Evolutionary conservation across 164 flowering plant species (phyloP).

Genomic region (Akebia trifoliata): DNA sequence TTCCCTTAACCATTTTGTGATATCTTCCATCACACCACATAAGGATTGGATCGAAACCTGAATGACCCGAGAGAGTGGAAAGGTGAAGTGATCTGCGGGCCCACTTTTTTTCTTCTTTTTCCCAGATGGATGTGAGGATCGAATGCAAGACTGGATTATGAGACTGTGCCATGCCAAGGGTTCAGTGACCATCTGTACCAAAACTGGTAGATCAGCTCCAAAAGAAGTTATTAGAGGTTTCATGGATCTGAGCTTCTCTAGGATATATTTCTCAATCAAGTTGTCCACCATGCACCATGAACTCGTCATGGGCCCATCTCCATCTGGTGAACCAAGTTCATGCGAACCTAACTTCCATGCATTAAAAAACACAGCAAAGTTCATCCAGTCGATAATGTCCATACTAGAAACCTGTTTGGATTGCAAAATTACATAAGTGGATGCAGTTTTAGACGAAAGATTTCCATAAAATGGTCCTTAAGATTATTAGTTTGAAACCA

Average conservation of each 20-base stretch:
- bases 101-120: slow-evolving; percentile 79
- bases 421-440: not conserved
- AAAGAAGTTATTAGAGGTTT: slow-evolving; percentile 33
- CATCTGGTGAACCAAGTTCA: slow-evolving; percentile 25
- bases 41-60: slow-evolving; percentile 42
- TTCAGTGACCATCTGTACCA: slow-evolving; percentile 72
- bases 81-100: slow-evolving; percentile 30
- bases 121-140: slow-evolving; percentile 58
- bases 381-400: slow-evolving; percentile 64
- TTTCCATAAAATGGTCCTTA: not conserved
- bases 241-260: slow-evolving; percentile 32
- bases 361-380: slow-evolving; percentile 71
- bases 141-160: slow-evolving; percentile 62
- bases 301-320: slow-evolving; percentile 15
- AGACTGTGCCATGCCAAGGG: slow-evolving; percentile 83
- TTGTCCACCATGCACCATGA: slow-evolving; percentile 49
- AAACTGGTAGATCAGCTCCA: slow-evolving; percentile 30
- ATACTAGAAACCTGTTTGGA: slow-evolving; percentile 43
- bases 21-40: slow-evolving; percentile 36
- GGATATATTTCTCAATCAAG: slow-evolving; percentile 42
- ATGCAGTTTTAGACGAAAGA: not conserved
- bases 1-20: slow-evolving; percentile 44
- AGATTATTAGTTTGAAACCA: too few species aligned
- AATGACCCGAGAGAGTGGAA: slow-evolving; percentile 31
- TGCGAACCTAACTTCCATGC: slow-evolving; percentile 60